These are phyloP conservation scores for Bjerkandera adusta DNA, from an alignment of 1,284 basidiomycete genomes.

Conservation along the genomic window DNA sequence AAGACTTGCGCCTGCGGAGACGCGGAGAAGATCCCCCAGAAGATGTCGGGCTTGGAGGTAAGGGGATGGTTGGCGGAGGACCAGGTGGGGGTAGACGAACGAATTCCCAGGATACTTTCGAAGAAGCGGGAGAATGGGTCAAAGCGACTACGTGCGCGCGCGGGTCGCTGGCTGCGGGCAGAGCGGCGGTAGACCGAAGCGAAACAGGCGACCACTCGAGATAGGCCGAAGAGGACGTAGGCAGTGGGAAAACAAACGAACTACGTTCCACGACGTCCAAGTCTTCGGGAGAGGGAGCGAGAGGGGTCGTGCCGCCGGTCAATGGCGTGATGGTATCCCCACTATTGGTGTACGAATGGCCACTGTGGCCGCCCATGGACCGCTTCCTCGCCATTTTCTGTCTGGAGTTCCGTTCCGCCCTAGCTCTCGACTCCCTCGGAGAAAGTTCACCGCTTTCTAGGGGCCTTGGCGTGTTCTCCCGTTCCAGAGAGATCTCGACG, in stretches of 20 bases:
- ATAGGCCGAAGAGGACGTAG: constrained; percentile 5
- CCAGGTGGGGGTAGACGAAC: constrained; percentile 1
- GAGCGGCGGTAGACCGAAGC: not conserved
- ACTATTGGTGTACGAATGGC: constrained; percentile 10
- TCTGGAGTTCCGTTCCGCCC: not conserved
- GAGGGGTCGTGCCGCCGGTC: not conserved
- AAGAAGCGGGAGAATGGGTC: not conserved
- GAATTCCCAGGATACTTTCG: not conserved
- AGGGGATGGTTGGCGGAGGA: constrained; percentile 1
- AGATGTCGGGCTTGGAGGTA: constrained; percentile 3
- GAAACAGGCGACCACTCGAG: constrained; percentile 3
- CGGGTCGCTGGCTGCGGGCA: not conserved
- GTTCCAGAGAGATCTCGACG: constrained; percentile 15
- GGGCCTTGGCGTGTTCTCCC: constrained; percentile 14
- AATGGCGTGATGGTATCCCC: constrained; percentile 13
- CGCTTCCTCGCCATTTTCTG: not conserved
- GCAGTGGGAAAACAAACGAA: not conserved
- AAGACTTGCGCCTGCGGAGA: not conserved
- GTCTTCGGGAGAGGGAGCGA: not conserved
- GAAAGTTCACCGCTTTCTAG: constrained; percentile 13
- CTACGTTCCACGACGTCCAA: not conserved
- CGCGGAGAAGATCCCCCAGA: not conserved
- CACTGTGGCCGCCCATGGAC: constrained; percentile 1
- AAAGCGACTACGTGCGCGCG: not conserved
- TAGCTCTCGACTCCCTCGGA: not conserved